Evolutionary conservation across 257 asterid species (phyloP), one percentile per base, ranked within the genome.

Genomic region (Nicotiana knightiana): DNA sequence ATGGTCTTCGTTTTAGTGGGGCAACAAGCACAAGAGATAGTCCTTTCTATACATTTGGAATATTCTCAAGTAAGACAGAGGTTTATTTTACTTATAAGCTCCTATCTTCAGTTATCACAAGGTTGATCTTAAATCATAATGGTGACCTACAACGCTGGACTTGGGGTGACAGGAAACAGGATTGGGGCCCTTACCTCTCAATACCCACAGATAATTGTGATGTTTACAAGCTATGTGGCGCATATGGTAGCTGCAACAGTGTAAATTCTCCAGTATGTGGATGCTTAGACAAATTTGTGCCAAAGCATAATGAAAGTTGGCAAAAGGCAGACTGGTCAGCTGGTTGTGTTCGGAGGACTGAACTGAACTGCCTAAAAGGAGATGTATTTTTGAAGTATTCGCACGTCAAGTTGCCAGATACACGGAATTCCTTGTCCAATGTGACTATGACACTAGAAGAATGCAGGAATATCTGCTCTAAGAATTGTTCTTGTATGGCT

Each of bases 401-500:
- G 0, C 81, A 82, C 9, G 17, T 88, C 0, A 86, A 88, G 81
- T 58, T 88, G 67, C 89, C 88, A 0, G 91, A 88, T 7, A 67
- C 86, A 3, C 81, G 16, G 9, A 51, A 30, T 48, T 76, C 67
- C 9, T 76, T 15, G 81, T 54, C 9, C 30, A 53, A 76, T 16
- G 10, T 53, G 81, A 76, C 46, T 53, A 76, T 76, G 46, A 55
- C 17, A 28, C 84, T 88, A 1, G 76, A 83, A 3, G 86, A 83
- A 71, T 86, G 91, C 59, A 82, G 66, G 80, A 55, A 0, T 53
- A 17, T 54, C 57, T 88, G 89, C 82, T 81, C 62, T 10, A 88
- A 76, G 6, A 83, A 88, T 28, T 88, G 89, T 58, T 81, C 88
- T n/a, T 88, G 91, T 48, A 71, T 66, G 83, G 89, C 89, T 46